Base-by-base conservation (phyloP, 768 basidiomycete species). In the Lyophyllum decastes region DNA sequence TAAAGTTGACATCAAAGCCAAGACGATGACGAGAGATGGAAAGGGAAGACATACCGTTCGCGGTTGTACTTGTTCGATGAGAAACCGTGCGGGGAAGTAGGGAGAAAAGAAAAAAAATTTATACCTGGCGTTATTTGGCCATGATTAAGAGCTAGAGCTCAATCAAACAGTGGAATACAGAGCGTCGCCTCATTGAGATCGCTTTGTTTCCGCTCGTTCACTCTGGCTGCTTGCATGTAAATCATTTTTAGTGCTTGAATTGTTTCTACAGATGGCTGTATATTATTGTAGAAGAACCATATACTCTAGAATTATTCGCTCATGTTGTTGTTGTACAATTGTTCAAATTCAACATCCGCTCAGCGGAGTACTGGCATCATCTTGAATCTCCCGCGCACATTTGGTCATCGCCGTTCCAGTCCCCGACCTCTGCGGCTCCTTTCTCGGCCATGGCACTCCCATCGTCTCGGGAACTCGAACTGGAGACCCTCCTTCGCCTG, bases 401-500 rank as follows among this genome's bases (percentile, higher is more conserved):
- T 54, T 24, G 54, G 44, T 49, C 52, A 55, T 49, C 52, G 45
- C 57, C 59, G 38, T 30, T 22, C 54, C 27, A 41, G 46, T 55
- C 54, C 59, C 48, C 47, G 19, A 51, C 41, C 54, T 48, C 45
- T 41, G 40, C 40, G 17, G 35, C 35, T 14, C 4, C 57, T 54
- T 52, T 48, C 54, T 52, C 63, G 43, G 44, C 58, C 68, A 90
- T 91, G 89, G 83, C 85, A 59, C 73, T 91, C 33, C 92, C 92
- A 21, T 82, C 87, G 45, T 73, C 84, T 52, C 81, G 92, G 70
- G 90, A 94, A 73, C 77, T 92, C 60, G 90, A 93, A 70, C 85
- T 94, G 41, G 93, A 94, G 73, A 80, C 84, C 26, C 79, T 89
- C 14, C 75, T 94, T n/a, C 80, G 90, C 64, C 81, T 87, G 68